Conservation (phyloP, 2,329 filamentous ascomycete species). For the Eurotiales sp. region DNA sequence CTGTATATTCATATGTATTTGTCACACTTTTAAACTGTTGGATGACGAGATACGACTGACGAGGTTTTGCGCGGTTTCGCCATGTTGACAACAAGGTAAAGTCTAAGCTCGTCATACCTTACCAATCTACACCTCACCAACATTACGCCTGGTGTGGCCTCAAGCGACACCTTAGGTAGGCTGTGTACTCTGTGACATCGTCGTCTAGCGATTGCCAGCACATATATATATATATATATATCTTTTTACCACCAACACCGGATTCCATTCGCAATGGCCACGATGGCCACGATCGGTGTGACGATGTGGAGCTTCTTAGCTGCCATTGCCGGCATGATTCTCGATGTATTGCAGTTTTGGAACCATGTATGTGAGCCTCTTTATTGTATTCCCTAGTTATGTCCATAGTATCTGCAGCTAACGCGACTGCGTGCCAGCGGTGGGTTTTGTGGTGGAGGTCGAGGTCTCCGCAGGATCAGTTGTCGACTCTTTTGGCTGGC, state of each 20-base stretch:
- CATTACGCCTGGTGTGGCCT: too few relatives aligned
- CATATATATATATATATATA: too few relatives aligned
- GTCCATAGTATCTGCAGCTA: not conserved
- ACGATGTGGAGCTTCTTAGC: conserved; percentile 26
- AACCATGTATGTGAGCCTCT: conserved; percentile 44
- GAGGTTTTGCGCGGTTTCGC: not conserved
- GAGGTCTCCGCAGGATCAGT: conserved; percentile 61
- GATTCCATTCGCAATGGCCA: too few relatives aligned
- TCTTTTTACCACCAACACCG: too few relatives aligned
- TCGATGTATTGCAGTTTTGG: conserved; percentile 63
- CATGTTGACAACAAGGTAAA: conserved; percentile 1
- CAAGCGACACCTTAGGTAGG: not conserved
- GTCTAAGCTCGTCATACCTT: not conserved
- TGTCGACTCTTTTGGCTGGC: conserved; percentile 62
- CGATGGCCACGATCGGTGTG: conserved; percentile 23
- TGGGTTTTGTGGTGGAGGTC: conserved; percentile 63
- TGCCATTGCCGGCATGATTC: conserved; percentile 54
- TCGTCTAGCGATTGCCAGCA: too few relatives aligned
- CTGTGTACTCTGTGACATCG: too few relatives aligned
- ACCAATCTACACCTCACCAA: too few relatives aligned
- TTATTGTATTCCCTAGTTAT: too few relatives aligned
- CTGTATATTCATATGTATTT: too few relatives aligned
- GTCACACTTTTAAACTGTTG: too few relatives aligned
- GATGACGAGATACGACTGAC: too few relatives aligned
- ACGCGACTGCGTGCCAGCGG: conserved; percentile 49